Conservation (phyloP, 345 rosid species). For the Ceriops decandra region DNA sequence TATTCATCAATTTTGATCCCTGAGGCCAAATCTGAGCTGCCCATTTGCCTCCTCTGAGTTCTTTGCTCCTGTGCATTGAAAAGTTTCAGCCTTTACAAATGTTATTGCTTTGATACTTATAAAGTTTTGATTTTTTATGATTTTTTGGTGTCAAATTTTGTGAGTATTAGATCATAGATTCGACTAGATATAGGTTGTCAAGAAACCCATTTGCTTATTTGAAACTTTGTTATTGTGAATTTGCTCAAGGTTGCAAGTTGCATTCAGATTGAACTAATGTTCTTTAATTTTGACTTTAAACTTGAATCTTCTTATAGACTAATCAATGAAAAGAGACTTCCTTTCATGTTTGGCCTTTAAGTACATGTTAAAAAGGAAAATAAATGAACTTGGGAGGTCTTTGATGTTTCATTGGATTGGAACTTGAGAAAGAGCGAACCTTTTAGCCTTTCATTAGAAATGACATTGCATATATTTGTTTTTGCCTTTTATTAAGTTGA, state of each 20-base stretch:
- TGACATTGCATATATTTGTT: too few species aligned
- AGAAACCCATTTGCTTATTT: not conserved
- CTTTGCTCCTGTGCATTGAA: not conserved
- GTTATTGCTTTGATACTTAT: not conserved
- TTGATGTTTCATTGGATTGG: not conserved
- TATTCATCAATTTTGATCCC: not conserved
- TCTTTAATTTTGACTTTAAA: slow-evolving; percentile 1
- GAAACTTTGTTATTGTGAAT: not conserved
- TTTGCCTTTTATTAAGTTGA: not conserved
- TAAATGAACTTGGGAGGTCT: not conserved
- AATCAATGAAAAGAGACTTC: not conserved
- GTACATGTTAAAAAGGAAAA: not conserved
- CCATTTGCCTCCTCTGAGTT: slow-evolving; percentile 3
- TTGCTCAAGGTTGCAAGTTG: not conserved
- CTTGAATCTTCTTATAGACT: not conserved
- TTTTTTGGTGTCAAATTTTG: not conserved
- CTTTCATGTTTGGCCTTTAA: not conserved
- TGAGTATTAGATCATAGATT: not conserved
- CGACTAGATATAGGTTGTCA: not conserved
- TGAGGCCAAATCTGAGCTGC: not conserved
- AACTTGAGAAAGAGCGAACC: not conserved
- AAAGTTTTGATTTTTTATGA: not conserved
- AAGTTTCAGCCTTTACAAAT: not conserved
- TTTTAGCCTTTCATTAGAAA: not conserved
- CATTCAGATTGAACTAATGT: not conserved